Percentiles rank a stretch among this genome's conserved stretches.
These are phyloP conservation scores for Fusarium keratoplasticum DNA, from an alignment of 2,329 filamentous ascomycete genomes.

Conservation along the genomic window DNA sequence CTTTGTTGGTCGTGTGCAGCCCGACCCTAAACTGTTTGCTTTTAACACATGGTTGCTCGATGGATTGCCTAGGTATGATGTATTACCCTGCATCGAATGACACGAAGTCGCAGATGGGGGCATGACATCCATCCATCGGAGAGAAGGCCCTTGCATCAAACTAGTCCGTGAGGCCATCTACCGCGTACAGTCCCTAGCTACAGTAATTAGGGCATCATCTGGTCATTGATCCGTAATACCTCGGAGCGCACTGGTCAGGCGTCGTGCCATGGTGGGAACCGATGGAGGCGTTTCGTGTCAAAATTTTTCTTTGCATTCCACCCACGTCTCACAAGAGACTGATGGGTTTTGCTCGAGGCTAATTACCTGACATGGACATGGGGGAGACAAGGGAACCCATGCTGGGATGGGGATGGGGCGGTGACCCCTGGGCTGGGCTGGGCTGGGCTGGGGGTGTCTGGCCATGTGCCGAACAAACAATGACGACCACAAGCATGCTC, in stretches of 20 bases:
- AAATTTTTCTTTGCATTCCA: neutral
- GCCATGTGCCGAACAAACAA: neutral
- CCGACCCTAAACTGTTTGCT: neutral
- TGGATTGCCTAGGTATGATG: conserved; percentile 1
- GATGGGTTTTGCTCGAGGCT: neutral
- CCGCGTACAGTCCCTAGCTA: neutral
- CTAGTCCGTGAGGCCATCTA: neutral
- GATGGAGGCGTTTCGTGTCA: neutral
- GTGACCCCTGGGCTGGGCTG: neutral
- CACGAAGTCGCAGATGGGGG: neutral
- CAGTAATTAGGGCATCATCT: neutral
- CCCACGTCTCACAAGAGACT: neutral
- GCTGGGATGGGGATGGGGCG: neutral
- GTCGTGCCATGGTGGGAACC: neutral
- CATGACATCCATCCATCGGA: neutral
- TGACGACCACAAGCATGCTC: neutral
- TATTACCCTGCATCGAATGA: conserved; percentile 5
- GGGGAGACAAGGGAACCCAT: conserved; percentile 9
- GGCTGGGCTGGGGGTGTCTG: neutral
- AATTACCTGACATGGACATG: neutral
- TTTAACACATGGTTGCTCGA: neutral
- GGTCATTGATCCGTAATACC: conserved; percentile 1
- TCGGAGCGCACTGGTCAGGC: neutral
- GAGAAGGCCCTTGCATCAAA: neutral
- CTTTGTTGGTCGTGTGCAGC: neutral